Conservation (phyloP, 208 protist genomes). For the Trypanosoma lewisi region DNA sequence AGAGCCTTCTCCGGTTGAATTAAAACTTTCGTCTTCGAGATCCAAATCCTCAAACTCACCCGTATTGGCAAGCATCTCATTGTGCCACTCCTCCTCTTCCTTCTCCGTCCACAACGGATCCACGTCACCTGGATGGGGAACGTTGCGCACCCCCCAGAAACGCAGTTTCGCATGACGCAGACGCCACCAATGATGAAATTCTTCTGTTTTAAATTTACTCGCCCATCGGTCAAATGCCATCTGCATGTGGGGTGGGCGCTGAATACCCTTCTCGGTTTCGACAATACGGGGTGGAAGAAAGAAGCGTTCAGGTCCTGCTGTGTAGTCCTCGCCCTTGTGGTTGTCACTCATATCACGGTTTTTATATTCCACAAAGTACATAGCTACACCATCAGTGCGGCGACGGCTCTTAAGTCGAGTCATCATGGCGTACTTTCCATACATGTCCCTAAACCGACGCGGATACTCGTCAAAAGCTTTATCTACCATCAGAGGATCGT, state of each 20-base stretch:
- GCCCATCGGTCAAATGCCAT: conserved; percentile 92
- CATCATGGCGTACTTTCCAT: conserved; percentile 88
- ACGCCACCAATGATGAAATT: conserved; percentile 92
- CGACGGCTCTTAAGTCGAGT: conserved; percentile 71
- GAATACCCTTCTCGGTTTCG: conserved; percentile 87
- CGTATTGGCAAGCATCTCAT: conserved; percentile 86
- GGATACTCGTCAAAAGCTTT: conserved; percentile 93
- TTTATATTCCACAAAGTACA: conserved; percentile 92
- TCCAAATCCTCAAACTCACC: conserved; percentile 87
- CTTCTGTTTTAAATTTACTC: conserved; percentile 90
- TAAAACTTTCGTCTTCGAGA: conserved; percentile 73
- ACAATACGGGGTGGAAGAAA: conserved; percentile 87
- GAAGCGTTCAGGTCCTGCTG: conserved; percentile 78
- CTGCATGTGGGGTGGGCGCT: conserved; percentile 90
- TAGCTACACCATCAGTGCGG: conserved; percentile 65
- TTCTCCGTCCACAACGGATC: conserved; percentile 90
- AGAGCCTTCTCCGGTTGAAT: conserved; percentile 58
- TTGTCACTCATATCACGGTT: conserved; percentile 87
- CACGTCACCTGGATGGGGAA: conserved; percentile 89
- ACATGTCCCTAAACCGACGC: conserved; percentile 79
- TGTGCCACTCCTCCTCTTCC: conserved; percentile 92
- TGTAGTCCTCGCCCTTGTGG: conserved; percentile 91
- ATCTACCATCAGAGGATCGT: conserved; percentile 88
- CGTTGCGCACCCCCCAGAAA: conserved; percentile 89
- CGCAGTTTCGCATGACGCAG: conserved; percentile 88